Percentiles rank a stretch among this genome's conserved stretches.
Conservation (phyloP, 352 stramenopile species). For the Phytophthora pseudosyringae region DNA sequence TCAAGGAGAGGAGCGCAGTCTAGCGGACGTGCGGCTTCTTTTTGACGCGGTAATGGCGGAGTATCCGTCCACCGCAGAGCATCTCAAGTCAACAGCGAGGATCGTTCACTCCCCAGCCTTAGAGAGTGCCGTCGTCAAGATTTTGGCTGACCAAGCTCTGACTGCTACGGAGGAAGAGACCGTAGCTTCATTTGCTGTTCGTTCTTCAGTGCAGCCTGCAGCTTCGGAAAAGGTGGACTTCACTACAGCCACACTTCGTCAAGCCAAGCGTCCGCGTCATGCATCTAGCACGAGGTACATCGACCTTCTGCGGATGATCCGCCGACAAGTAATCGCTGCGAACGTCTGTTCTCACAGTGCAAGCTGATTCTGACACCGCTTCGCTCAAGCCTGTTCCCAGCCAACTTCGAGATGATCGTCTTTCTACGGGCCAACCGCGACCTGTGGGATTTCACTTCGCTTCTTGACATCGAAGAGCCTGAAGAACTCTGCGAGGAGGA, state of each 20-base stretch:
- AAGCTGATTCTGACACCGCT: constrained; percentile 7
- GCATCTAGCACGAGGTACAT: neutral
- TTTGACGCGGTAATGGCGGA: neutral
- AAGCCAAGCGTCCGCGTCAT: constrained; percentile 2
- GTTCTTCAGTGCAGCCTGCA: neutral
- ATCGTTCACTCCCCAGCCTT: constrained; percentile 8
- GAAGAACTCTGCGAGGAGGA: neutral
- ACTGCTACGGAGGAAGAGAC: neutral
- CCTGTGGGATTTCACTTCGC: constrained; percentile 6
- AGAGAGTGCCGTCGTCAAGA: constrained; percentile 1
- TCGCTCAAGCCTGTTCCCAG: constrained; percentile 1
- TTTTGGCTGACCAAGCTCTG: neutral
- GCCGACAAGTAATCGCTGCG: constrained; percentile 7
- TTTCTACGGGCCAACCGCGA: constrained; percentile 13
- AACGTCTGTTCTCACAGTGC: constrained; percentile 15
- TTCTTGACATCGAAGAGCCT: neutral
- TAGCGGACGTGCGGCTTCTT: too few relatives aligned
- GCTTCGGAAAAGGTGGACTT: constrained; percentile 3
- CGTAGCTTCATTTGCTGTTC: neutral
- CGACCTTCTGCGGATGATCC: neutral
- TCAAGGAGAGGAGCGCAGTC: too few relatives aligned
- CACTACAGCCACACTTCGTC: neutral
- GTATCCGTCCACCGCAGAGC: neutral
- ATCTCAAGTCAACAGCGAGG: neutral
- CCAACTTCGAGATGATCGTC: constrained; percentile 2